phyloP scores from a whole-genome alignment of 768 basidiomycete species.

The Leucogyrophana mollusca region DNA sequence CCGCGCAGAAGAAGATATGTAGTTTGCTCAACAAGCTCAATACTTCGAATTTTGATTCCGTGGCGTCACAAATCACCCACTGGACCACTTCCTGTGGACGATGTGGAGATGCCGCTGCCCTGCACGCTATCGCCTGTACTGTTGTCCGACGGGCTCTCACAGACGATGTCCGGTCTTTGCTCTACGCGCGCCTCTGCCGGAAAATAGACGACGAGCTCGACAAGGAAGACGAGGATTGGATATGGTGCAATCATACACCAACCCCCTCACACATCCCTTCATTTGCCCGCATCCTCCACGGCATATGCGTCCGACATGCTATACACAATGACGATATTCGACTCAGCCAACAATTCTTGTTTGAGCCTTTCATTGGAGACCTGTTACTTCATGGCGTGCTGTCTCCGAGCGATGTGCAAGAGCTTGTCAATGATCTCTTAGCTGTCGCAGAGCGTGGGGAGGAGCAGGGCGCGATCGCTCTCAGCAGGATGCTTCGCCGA shows the following conservation, averaged over 20 bases:
- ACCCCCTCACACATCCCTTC: conserved; percentile 8
- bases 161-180: conserved; percentile 48
- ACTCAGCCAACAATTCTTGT: conserved; percentile 3
- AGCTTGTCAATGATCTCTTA: conserved; percentile 16
- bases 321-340: conserved; percentile 8
- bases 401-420: conserved; percentile 15
- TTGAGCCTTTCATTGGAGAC: conserved; percentile 18
- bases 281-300: conserved; percentile 13
- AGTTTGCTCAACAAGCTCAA: conserved; percentile 60
- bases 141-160: conserved; percentile 56
- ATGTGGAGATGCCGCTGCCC: conserved; percentile 45
- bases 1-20: conserved; percentile 51
- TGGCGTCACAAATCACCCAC: conserved; percentile 47
- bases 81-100: conserved; percentile 48
- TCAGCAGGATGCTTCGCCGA: conserved; percentile 18
- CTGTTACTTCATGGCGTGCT: conserved; percentile 21
- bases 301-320: conserved; percentile 10
- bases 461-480: conserved; percentile 10
- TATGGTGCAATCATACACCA: conserved; percentile 16
- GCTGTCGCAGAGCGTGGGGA: conserved; percentile 8
- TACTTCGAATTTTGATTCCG: conserved; percentile 47
- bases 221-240: conserved; percentile 23
- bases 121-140: conserved; percentile 49
- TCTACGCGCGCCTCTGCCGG: conserved; percentile 53
- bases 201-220: conserved; percentile 44